These are phyloP conservation scores for Biscutella laevigata DNA, from an alignment of 441 rosid genomes.

Conservation along the genomic window DNA sequence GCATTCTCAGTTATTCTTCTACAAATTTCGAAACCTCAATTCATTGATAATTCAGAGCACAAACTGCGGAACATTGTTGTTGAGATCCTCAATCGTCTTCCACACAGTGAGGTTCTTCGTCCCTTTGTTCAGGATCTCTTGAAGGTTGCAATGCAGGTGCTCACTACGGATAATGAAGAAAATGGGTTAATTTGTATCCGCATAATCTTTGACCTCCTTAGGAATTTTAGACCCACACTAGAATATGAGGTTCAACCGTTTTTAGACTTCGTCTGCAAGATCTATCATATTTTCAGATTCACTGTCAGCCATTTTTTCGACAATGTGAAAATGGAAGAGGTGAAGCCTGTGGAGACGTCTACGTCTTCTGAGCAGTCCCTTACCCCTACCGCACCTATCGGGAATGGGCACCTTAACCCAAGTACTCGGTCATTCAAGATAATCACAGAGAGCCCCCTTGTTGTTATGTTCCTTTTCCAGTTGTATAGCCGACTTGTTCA, in stretches of 20 bases:
- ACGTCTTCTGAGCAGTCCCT: constrained; percentile 44
- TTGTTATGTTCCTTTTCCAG: constrained; percentile 98
- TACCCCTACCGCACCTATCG: constrained; percentile 65
- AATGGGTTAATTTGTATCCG: constrained; percentile 94
- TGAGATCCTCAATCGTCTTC: constrained; percentile 95
- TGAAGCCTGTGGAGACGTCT: constrained; percentile 28
- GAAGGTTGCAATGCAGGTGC: constrained; percentile 96
- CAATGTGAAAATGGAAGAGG: constrained; percentile 28
- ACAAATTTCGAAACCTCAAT: constrained; percentile 82
- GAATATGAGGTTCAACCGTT: constrained; percentile 97
- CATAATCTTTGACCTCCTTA: constrained; percentile 86
- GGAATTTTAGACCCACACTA: constrained; percentile 87
- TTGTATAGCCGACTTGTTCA: constrained; percentile 90
- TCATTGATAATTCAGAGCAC: constrained; percentile 80
- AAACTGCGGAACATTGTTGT: constrained; percentile 85
- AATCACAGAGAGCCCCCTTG: constrained; percentile 97
- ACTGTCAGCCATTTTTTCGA: constrained; percentile 85
- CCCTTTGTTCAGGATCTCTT: constrained; percentile 98
- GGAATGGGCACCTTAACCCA: constrained; percentile 84
- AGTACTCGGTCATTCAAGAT: constrained; percentile 96
- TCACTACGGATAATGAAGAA: constrained; percentile 89
- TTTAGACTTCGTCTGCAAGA: constrained; percentile 93
- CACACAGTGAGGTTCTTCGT: constrained; percentile 96
- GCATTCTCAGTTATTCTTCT: constrained; percentile 78
- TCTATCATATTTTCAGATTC: constrained; percentile 75